Evolutionary conservation across 352 stramenopile species (phyloP).

Genomic region (Phytopythium delawarense): DNA sequence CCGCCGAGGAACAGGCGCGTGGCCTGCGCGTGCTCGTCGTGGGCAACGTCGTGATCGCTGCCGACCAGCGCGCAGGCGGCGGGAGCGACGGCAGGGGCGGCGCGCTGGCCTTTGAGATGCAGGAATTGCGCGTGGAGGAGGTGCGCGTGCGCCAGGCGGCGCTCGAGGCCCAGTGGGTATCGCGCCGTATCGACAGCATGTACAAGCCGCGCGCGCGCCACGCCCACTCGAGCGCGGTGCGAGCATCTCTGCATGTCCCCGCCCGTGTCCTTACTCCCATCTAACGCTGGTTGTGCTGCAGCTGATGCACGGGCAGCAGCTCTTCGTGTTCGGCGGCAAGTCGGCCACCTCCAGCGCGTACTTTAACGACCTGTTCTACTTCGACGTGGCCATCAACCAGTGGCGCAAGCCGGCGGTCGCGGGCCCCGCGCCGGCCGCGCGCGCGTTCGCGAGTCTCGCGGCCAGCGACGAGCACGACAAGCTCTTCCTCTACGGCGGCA

Average conservation of each 20-base stretch:
- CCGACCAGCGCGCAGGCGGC: slow-evolving; percentile 7
- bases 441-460: slow-evolving; percentile 48
- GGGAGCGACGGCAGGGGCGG: neutral
- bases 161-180: slow-evolving; percentile 50
- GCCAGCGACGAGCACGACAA: slow-evolving; percentile 38
- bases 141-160: slow-evolving; percentile 44
- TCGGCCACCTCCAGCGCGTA: slow-evolving; percentile 37
- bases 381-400: slow-evolving; percentile 52
- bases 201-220: slow-evolving; percentile 56
- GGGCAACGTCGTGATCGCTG: slow-evolving; percentile 53
- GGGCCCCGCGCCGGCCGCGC: slow-evolving; percentile 32
- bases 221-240: slow-evolving; percentile 58
- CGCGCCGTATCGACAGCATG: slow-evolving; percentile 39
- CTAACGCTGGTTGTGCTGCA: slow-evolving; percentile 10
- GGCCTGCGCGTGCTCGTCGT: slow-evolving; percentile 61
- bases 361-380: slow-evolving; percentile 79
- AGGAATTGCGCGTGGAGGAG: slow-evolving; percentile 58
- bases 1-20: slow-evolving; percentile 23
- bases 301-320: slow-evolving; percentile 44
- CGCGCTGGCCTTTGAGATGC: slow-evolving; percentile 35
- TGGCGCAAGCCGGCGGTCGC: slow-evolving; percentile 36
- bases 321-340: slow-evolving; percentile 75
- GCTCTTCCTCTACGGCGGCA: slow-evolving; percentile 66
- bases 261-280: neutral
- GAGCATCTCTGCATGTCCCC: neutral